These are phyloP conservation scores for Fusarium sp. DNA, from an alignment of 2,329 filamentous ascomycete genomes.

Conservation along the genomic window DNA sequence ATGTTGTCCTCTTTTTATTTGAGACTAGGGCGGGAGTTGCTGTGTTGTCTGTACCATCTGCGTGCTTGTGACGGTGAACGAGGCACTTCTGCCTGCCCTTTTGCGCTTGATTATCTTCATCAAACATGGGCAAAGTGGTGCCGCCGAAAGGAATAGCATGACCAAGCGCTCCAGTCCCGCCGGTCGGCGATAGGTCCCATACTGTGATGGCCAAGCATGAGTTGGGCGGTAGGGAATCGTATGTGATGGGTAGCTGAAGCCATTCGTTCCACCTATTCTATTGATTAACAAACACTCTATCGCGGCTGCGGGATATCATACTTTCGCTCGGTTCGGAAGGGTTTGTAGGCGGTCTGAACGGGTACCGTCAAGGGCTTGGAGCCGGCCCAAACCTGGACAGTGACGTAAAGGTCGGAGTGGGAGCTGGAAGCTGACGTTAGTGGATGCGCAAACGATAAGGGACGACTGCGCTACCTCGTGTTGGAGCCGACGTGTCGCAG, in stretches of 20 bases:
- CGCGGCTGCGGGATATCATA: conserved; percentile 47
- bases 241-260: conserved; percentile 87
- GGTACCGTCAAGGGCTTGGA: conserved; percentile 95
- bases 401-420: conserved; percentile 91
- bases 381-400: conserved; percentile 93
- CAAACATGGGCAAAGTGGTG: conserved; percentile 92
- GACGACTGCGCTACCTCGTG: conserved; percentile 65
- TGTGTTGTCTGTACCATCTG: conserved; percentile 85
- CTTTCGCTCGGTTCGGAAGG: conserved; percentile 82
- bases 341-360: conserved; percentile 91
- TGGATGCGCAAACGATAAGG: conserved; percentile 3
- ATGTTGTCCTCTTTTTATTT: conserved; percentile 64
- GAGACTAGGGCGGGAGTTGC: conserved; percentile 78
- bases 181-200: conserved; percentile 91
- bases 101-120: conserved; percentile 88
- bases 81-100: conserved; percentile 94
- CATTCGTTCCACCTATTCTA: conserved; percentile 88
- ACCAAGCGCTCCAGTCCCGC: conserved; percentile 74
- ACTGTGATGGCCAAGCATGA: conserved; percentile 91
- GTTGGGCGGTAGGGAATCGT: conserved; percentile 83
- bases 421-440: conserved; percentile 62
- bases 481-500: conserved; percentile 91
- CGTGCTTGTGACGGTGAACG: conserved; percentile 82
- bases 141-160: conserved; percentile 94
- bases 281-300: conserved; percentile 19